Percentiles rank a stretch among this genome's conserved stretches.
Evolutionary conservation across 208 protist genomes (phyloP).

Genomic region (Crithidia fasciculata): DNA sequence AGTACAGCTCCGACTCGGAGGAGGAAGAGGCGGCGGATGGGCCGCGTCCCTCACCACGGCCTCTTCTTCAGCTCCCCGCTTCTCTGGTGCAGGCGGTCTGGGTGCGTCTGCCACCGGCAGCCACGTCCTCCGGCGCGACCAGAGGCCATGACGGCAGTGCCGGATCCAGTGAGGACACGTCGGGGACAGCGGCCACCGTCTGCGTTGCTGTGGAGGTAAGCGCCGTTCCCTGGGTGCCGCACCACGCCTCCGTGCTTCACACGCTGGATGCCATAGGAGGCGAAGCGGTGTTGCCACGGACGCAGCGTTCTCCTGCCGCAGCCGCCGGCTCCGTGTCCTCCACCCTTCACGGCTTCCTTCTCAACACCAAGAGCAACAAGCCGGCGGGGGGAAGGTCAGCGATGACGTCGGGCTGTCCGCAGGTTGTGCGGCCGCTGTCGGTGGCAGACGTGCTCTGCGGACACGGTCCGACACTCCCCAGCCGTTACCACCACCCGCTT

Average conservation of each 20-base stretch:
- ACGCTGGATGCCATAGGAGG: not conserved
- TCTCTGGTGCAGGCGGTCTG: slow-evolving; percentile 34
- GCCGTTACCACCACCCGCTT: not conserved
- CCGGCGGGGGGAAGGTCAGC: no score
- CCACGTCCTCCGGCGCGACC: not conserved
- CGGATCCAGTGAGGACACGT: not conserved
- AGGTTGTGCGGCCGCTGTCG: slow-evolving; percentile 17
- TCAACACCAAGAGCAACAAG: not conserved
- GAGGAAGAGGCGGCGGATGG: not conserved
- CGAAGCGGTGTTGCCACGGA: no score
- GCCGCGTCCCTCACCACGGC: not conserved
- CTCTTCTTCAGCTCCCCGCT: slow-evolving; percentile 20
- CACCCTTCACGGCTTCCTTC: slow-evolving; percentile 20
- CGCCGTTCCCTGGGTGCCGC: slow-evolving; percentile 6
- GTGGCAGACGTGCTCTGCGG: slow-evolving; percentile 8
- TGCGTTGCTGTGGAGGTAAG: not conserved
- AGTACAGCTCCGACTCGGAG: not conserved
- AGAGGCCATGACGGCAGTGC: not conserved
- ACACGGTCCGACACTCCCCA: not conserved
- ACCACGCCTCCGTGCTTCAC: not conserved
- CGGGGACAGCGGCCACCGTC: not conserved
- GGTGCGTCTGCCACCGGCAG: slow-evolving; percentile 20
- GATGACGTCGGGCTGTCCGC: not conserved
- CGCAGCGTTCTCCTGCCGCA: no score
- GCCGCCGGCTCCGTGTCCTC: not conserved